Conservation (phyloP, 805 yeast genomes). For the Cyberlindnera nakhonratchasimensis region DNA sequence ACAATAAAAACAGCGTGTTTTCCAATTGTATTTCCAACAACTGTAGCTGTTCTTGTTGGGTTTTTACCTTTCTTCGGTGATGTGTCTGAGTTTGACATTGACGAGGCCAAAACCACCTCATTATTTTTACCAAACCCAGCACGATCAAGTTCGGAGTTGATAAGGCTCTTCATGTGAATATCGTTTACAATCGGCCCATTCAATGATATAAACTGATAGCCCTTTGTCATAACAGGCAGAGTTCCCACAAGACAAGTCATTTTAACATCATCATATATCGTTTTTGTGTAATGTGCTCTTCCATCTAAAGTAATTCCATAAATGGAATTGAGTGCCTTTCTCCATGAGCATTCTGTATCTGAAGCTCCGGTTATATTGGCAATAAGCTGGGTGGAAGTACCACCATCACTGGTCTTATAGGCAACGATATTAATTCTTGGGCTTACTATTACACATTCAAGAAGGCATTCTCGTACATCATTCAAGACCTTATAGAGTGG, state of each 20-base stretch:
- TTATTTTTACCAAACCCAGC: slow-evolving; percentile 23
- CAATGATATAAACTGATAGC: slow-evolving; percentile 43
- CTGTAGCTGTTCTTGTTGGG: slow-evolving; percentile 25
- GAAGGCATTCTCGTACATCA: slow-evolving; percentile 30
- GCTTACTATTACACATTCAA: slow-evolving; percentile 29
- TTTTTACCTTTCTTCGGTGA: slow-evolving; percentile 25
- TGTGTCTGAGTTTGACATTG: slow-evolving; percentile 12
- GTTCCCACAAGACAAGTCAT: slow-evolving; percentile 41
- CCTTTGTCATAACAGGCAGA: slow-evolving; percentile 32
- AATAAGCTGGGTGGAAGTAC: background rate
- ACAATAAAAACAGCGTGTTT: slow-evolving; percentile 40
- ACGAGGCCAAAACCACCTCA: slow-evolving; percentile 13
- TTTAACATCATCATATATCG: slow-evolving; percentile 24
- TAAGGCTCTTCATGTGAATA: slow-evolving; percentile 13
- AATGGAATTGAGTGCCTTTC: slow-evolving; percentile 24
- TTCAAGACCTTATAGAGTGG: slow-evolving; percentile 26
- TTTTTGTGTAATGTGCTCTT: background rate
- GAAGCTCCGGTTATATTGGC: slow-evolving; percentile 1
- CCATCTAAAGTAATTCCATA: slow-evolving; percentile 29
- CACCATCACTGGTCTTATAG: background rate
- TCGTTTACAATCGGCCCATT: slow-evolving; percentile 34
- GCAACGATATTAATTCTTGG: slow-evolving; percentile 26
- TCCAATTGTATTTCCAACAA: slow-evolving; percentile 33
- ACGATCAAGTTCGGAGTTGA: slow-evolving; percentile 29
- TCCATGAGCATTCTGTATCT: slow-evolving; percentile 4